These are phyloP conservation scores for Wickerhamiella kurtzmanii DNA, from an alignment of 805 yeast species.

Conservation along the genomic window DNA sequence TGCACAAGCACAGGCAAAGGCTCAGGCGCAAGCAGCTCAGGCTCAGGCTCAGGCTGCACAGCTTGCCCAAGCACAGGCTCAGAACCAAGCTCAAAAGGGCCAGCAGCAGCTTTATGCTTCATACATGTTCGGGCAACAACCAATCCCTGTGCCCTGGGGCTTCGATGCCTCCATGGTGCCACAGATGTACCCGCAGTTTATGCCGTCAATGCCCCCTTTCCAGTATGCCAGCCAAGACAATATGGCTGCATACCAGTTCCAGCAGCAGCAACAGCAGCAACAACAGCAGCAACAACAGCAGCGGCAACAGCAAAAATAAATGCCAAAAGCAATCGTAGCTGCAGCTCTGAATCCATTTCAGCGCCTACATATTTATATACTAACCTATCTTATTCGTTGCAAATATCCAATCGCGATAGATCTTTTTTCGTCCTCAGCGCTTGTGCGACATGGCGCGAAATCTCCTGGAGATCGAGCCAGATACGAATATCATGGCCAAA, in stretches of 20 bases:
- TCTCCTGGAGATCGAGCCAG: slow-evolving; percentile 8
- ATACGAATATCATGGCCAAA: slow-evolving; percentile 6
- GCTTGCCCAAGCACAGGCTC: background rate
- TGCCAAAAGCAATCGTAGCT: too few relatives aligned
- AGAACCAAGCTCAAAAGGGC: slow-evolving; percentile 1
- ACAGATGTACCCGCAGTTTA: slow-evolving; percentile 2
- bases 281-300: slow-evolving; percentile 2
- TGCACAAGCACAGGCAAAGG: background rate
- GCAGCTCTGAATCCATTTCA: too few relatives aligned
- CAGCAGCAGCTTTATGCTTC: background rate
- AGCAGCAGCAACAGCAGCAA: slow-evolving; percentile 8
- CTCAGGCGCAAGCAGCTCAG: background rate
- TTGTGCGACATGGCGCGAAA: background rate
- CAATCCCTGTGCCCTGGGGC: slow-evolving; percentile 6
- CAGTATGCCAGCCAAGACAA: slow-evolving; percentile 2
- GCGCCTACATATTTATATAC: too few relatives aligned
- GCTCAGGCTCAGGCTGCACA: background rate
- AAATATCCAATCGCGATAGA: background rate
- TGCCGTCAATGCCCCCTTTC: background rate
- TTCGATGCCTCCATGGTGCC: slow-evolving; percentile 1
- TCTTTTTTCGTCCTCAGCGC: background rate
- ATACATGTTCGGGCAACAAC: slow-evolving; percentile 7
- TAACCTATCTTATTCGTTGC: background rate
- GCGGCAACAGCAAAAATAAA: background rate
- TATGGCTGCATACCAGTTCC: slow-evolving; percentile 6